Evolutionary conservation across 495 filamentous ascomycete species (phyloP).

Genomic region (Talaromyces thailandensis): DNA sequence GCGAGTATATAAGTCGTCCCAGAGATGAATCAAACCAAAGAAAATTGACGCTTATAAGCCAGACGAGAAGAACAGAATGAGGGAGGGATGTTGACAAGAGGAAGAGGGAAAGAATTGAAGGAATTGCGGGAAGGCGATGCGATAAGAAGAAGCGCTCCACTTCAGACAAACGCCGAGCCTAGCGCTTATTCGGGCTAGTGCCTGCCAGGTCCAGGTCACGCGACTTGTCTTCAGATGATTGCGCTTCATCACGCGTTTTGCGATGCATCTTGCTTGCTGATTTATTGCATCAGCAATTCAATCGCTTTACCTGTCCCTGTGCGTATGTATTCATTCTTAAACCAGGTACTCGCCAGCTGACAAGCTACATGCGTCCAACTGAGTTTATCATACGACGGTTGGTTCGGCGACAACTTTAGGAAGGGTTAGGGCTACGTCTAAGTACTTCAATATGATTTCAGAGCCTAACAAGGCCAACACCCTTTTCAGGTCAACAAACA

Average conservation of each 20-base stretch:
- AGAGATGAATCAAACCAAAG: background rate
- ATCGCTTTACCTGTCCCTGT: no score
- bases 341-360: background rate
- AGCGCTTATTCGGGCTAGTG: background rate
- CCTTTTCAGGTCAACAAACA: background rate
- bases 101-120: background rate
- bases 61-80: background rate
- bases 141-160: background rate
- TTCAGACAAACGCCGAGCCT: background rate
- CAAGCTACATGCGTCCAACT: no score
- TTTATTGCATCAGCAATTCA: background rate
- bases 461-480: no score
- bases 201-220: background rate
- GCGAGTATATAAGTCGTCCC: background rate
- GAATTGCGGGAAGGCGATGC: background rate
- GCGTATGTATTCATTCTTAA: background rate
- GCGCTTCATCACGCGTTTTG: background rate
- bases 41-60: background rate
- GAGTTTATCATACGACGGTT: no score
- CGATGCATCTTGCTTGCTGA: background rate
- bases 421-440: no score
- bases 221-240: background rate
- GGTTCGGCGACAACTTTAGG: no score
- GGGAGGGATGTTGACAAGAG: background rate
- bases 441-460: no score